Conservation (phyloP, 176 grass and related monocot genomes). For the Musa troglodytarum region DNA sequence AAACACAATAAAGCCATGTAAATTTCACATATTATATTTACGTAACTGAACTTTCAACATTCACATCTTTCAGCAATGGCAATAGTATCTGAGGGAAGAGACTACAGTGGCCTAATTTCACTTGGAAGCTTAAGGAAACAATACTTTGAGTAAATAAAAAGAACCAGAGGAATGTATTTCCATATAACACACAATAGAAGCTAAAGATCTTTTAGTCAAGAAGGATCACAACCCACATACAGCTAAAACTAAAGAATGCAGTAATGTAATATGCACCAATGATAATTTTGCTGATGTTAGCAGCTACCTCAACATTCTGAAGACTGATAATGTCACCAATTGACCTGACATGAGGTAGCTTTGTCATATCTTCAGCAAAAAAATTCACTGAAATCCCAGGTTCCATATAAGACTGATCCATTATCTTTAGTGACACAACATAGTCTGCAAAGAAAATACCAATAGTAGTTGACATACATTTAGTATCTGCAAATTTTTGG, state of each 20-base stretch:
- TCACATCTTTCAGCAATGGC: too few relatives aligned
- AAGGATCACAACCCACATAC: too few relatives aligned
- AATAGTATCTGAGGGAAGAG: too few relatives aligned
- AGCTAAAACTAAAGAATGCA: conserved; percentile 2
- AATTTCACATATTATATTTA: too few relatives aligned
- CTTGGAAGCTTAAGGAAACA: too few relatives aligned
- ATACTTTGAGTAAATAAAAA: too few relatives aligned
- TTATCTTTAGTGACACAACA: conserved; percentile 58
- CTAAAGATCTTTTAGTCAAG: too few relatives aligned
- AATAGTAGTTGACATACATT: background rate
- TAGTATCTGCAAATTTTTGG: background rate
- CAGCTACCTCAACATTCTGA: conserved; percentile 51
- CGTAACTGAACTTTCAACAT: too few relatives aligned
- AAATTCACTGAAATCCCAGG: conserved; percentile 50
- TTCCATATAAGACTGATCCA: conserved; percentile 38
- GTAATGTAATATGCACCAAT: conserved; percentile 8
- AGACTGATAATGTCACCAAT: conserved; percentile 70
- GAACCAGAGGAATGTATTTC: too few relatives aligned
- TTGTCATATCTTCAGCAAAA: conserved; percentile 36
- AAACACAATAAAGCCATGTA: too few relatives aligned
- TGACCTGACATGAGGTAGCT: conserved; percentile 47
- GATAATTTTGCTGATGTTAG: background rate
- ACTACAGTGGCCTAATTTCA: too few relatives aligned
- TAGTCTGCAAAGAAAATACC: conserved; percentile 37
- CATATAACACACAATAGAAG: too few relatives aligned